Base-by-base conservation (phyloP, 257 asterid genomes). In the Craterostigma plantagineum region DNA sequence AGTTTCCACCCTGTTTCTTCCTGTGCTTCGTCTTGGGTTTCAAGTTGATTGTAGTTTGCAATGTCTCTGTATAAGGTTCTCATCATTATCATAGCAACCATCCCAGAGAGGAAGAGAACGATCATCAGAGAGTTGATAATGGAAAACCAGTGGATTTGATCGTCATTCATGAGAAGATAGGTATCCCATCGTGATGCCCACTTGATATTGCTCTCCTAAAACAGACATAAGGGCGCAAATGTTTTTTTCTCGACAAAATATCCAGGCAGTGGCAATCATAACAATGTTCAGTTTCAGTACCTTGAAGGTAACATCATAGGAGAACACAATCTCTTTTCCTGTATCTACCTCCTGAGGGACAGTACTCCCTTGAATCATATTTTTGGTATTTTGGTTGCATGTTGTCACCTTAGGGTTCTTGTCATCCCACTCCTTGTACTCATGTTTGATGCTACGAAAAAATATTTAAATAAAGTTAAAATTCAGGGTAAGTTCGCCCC, bases 111-210 rank as follows among this genome's bases (percentile, higher is more conserved):
- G 81, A 79, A 75, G 64, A 79, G 90, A 18, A 79, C 87, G 17
- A 76, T 79, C 81, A 79, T 75, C 16, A 79, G 60, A 52, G 92
- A 79, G 35, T 79, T 75, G 5, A 79, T 78, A 7, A 79, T 73
- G 34, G 92, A 79, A 60, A 79, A 79, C 92, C 92, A 79, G 45
- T 79, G 92, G 63, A 79, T 79, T 60, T 75, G 92, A 45, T 79
- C 87, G 40, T 79, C 83, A 0, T 67, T 66, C 83, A 79, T 79
- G 16, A 79, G 69, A 36, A 79, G 83, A 55, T 79, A 79, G 15
- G 82, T 64, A 55, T 79, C 92, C 92, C 92, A 79, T 76, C 87
- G 64, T 9, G 92, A 75, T 43, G 92, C 92, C 90, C 92, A 79
- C 63, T 75, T 75, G 60, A 75, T 87, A 56, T 69, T 77, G 59